phyloP scores from a whole-genome alignment of 306 rosid genomes.

The Senna tora region DNA sequence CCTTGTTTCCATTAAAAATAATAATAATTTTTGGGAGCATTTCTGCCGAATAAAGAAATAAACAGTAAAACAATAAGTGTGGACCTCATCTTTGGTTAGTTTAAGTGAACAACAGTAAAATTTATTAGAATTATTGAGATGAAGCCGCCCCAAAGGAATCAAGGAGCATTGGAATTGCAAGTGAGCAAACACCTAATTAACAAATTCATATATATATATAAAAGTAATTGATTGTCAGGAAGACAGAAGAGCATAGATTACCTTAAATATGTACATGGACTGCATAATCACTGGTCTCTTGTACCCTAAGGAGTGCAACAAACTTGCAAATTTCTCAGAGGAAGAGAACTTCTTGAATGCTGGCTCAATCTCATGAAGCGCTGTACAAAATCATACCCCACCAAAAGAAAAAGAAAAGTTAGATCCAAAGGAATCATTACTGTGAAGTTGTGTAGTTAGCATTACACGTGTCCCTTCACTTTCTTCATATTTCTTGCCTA shows the following conservation, averaged over 20 bases:
- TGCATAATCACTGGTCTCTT: constrained; percentile 78
- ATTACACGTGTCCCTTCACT: not conserved
- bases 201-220: not conserved
- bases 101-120: not conserved
- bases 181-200: not conserved
- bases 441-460: not conserved
- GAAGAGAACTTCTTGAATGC: constrained; percentile 73
- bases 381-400: constrained; percentile 51
- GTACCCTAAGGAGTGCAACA: constrained; percentile 78
- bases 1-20: not conserved
- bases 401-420: constrained; percentile 16
- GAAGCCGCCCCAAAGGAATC: not conserved
- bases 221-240: constrained; percentile 23
- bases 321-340: constrained; percentile 65
- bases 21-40: not conserved
- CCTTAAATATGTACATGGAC: constrained; percentile 98
- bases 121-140: not conserved
- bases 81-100: not conserved
- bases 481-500: constrained; percentile 21
- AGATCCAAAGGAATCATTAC: constrained; percentile 5
- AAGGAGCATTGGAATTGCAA: not conserved
- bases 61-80: not conserved
- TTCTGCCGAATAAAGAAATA: not conserved
- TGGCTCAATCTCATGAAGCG: constrained; percentile 84
- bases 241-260: constrained; percentile 33